Evolutionary conservation across 768 basidiomycete species (phyloP), one percentile per base, ranked within the genome.

Genomic region (Serpula lacrymans): DNA sequence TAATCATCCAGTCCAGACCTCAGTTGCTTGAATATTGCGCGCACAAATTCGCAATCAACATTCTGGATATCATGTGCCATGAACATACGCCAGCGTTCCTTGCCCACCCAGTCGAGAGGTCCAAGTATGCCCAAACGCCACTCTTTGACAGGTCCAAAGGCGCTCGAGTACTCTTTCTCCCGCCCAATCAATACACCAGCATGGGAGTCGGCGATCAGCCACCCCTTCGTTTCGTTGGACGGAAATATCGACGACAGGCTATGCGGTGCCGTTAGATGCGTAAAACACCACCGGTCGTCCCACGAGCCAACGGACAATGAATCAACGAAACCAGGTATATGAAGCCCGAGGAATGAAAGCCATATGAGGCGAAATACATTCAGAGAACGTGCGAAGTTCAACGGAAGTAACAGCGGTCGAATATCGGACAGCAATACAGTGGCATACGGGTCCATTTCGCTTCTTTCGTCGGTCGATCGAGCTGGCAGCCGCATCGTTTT

Each of bases 351-450:
- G 52, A 83, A 66, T 6, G 80, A 78, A 9, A 92, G 64, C 83
- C 83, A 90, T 17, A 77, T 72, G 31, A 80, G 54, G 4, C 88
- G 78, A 48, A 91, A 78, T 6, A 71, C 67, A 28, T 73, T 50
- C 62, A 77, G 78, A 0, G 77, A 75, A 20, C 52, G 58, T 10
- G 51, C 44, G 13, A 72, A 69, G 11, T 57, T 61, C 32, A 85
- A 38, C 6, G 62, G 43, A 32, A 88, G 59, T 11, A 90, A 58
- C 22, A 80, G 59, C 3, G 74, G 59, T 16, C 77, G 75, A 46
- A 92, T 72, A 52, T 92, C 89, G 24, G 75, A 70, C 57, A 92
- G 84, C 12, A 92, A 62, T 23, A 91, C 72, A 3, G 73, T 78
- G 3, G 79, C 67, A 52, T 86, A 88, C 5, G 88, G 89, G 55